phyloP scores from a whole-genome alignment of 2,329 filamentous ascomycete species.

The Diplodia corticola region DNA sequence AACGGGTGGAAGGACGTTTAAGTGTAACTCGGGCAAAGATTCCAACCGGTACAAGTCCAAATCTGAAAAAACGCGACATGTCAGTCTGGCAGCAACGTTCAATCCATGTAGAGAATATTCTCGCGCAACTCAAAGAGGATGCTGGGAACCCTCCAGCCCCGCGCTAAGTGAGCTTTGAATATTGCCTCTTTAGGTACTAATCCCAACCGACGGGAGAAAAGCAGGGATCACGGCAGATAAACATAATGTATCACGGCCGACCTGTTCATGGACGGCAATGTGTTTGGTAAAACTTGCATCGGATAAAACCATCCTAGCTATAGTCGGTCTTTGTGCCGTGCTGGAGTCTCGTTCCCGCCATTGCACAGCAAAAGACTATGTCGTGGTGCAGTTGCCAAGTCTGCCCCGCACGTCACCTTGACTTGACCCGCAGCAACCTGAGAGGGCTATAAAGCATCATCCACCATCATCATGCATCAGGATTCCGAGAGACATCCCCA shows the following conservation, averaged over 20 bases:
- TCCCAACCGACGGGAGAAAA: not conserved
- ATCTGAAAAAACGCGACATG: not conserved
- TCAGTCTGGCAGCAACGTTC: no score
- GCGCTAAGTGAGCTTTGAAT: not conserved
- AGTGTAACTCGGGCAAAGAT: not conserved
- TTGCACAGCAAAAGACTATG: not conserved
- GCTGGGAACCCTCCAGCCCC: not conserved
- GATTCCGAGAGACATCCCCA: not conserved
- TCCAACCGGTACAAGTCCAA: not conserved
- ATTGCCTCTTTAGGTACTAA: not conserved
- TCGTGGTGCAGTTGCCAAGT: not conserved
- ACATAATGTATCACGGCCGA: not conserved
- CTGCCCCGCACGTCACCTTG: constrained; percentile 7
- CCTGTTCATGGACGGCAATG: not conserved
- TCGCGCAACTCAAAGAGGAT: not conserved
- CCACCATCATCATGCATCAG: not conserved
- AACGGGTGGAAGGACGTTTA: not conserved
- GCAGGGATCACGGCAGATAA: not conserved
- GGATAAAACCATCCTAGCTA: not conserved
- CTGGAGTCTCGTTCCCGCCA: not conserved
- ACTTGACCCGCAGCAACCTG: not conserved
- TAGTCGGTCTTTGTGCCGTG: not conserved
- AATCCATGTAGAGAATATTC: not conserved
- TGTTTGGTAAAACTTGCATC: not conserved
- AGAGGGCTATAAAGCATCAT: not conserved